phyloP scores from a whole-genome alignment of 2,329 filamentous ascomycete species.

The Xylaria multiplex region DNA sequence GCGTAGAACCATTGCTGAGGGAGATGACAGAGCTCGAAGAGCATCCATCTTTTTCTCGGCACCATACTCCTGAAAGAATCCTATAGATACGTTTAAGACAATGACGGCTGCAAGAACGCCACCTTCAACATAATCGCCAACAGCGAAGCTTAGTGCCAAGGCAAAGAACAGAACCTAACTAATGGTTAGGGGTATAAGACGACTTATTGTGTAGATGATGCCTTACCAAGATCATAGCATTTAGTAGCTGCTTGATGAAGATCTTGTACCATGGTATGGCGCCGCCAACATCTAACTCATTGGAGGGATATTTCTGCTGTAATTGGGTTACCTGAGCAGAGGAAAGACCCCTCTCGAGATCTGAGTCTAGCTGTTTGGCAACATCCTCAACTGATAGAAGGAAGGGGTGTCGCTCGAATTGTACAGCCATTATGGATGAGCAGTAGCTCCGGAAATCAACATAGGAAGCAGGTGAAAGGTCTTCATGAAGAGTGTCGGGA shows the following conservation, averaged over 20 bases:
- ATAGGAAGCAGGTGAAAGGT: slow-evolving; percentile 22
- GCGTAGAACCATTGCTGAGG: slow-evolving; percentile 70
- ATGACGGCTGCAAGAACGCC: slow-evolving; percentile 75
- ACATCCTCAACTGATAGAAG: slow-evolving; percentile 71
- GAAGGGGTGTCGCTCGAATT: slow-evolving; percentile 67
- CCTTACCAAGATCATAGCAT: slow-evolving; percentile 79
- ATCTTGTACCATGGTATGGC: slow-evolving; percentile 78
- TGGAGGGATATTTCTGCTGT: slow-evolving; percentile 69
- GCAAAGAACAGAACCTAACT: slow-evolving; percentile 79
- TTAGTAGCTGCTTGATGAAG: slow-evolving; percentile 75
- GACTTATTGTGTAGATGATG: neutral
- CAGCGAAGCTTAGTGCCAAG: slow-evolving; percentile 76
- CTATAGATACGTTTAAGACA: slow-evolving; percentile 74
- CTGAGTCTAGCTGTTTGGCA: slow-evolving; percentile 68
- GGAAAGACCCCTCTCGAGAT: slow-evolving; percentile 74
- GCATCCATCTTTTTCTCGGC: slow-evolving; percentile 75
- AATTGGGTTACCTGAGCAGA: slow-evolving; percentile 67
- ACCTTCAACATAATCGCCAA: slow-evolving; percentile 74
- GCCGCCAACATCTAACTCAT: slow-evolving; percentile 75
- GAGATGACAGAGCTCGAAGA: slow-evolving; percentile 68
- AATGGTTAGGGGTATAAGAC: slow-evolving; percentile 50
- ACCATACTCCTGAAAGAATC: slow-evolving; percentile 72
- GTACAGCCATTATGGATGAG: slow-evolving; percentile 55
- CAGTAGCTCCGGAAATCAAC: slow-evolving; percentile 21
- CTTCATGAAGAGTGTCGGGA: slow-evolving; percentile 34